These are phyloP conservation scores for Scedosporium apiospermum DNA, from an alignment of 2,329 filamentous ascomycete species.

Conservation along the genomic window DNA sequence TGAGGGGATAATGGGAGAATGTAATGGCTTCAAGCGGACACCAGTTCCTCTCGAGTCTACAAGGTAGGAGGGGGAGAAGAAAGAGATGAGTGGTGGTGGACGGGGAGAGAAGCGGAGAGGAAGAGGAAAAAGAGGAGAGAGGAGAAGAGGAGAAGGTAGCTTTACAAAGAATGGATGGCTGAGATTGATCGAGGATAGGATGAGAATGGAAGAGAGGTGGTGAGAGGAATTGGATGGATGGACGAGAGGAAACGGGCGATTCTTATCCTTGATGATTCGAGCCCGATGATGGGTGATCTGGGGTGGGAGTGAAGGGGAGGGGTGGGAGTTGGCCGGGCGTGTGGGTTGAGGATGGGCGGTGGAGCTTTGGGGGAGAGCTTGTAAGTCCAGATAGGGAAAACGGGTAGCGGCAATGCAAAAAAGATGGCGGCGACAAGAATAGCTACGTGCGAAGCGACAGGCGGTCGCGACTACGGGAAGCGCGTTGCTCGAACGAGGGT, in stretches of 20 bases:
- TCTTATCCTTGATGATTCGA: slow-evolving; percentile 7
- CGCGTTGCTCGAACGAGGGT: neutral
- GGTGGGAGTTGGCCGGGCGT: neutral
- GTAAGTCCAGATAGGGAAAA: neutral
- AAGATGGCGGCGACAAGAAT: neutral
- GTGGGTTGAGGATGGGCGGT: neutral
- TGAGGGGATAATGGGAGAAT: neutral
- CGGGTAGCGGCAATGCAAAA: neutral
- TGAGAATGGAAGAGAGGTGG: neutral
- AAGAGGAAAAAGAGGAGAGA: neutral
- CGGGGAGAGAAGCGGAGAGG: neutral
- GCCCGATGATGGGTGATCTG: slow-evolving; percentile 4
- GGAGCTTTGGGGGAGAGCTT: neutral
- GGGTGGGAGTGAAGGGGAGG: no score
- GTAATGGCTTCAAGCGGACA: neutral
- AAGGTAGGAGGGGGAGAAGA: no score
- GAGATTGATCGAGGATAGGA: neutral
- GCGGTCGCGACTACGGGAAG: neutral
- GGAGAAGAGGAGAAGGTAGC: neutral
- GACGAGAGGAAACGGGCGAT: slow-evolving; percentile 4
- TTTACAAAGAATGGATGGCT: neutral
- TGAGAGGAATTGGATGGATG: slow-evolving; percentile 2
- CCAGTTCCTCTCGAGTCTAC: slow-evolving; percentile 1
- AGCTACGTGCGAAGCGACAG: neutral
- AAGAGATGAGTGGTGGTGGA: neutral